These are phyloP conservation scores for Karstenula rhodostoma DNA, from an alignment of 2,329 filamentous ascomycete species.

Conservation along the genomic window DNA sequence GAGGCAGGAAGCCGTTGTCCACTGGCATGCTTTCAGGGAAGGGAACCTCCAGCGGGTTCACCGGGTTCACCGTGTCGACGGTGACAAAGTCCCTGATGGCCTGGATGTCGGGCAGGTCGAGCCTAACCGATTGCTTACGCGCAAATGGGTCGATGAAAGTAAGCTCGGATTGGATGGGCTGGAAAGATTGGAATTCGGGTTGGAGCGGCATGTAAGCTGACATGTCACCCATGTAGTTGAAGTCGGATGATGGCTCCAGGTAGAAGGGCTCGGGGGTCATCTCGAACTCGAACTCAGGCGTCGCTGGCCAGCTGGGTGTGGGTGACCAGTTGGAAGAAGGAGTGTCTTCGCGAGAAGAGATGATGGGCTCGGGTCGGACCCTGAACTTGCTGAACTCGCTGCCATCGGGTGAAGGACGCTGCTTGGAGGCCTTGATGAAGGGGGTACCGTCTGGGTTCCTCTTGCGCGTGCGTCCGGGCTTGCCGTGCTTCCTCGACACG, in stretches of 20 bases:
- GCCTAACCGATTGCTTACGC: conserved; percentile 34
- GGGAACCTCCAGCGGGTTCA: conserved; percentile 29
- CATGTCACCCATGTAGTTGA: conserved; percentile 35
- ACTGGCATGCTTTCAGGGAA: conserved; percentile 26
- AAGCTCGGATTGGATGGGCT: conserved; percentile 31
- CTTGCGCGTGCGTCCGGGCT: conserved; percentile 44
- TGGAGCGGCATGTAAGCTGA: conserved; percentile 24
- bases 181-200: conserved; percentile 26
- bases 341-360: conserved; percentile 29
- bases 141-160: conserved; percentile 40
- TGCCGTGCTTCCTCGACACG: conserved; percentile 46
- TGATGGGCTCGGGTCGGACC: conserved; percentile 31
- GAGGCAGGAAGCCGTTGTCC: conserved; percentile 24
- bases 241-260: conserved; percentile 27
- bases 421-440: conserved; percentile 40
- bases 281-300: conserved; percentile 38
- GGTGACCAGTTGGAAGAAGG: conserved; percentile 31
- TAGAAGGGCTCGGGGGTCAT: conserved; percentile 40
- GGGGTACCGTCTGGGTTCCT: conserved; percentile 42
- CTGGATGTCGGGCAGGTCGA: conserved; percentile 36
- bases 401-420: conserved; percentile 39
- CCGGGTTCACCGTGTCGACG: conserved; percentile 27
- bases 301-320: conserved; percentile 35
- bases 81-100: conserved; percentile 37
- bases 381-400: conserved; percentile 41